Evolutionary conservation across 192 early-diverging fungal genomes (phyloP), one percentile per base, ranked within the genome.

Genomic region (Backusella westeae): DNA sequence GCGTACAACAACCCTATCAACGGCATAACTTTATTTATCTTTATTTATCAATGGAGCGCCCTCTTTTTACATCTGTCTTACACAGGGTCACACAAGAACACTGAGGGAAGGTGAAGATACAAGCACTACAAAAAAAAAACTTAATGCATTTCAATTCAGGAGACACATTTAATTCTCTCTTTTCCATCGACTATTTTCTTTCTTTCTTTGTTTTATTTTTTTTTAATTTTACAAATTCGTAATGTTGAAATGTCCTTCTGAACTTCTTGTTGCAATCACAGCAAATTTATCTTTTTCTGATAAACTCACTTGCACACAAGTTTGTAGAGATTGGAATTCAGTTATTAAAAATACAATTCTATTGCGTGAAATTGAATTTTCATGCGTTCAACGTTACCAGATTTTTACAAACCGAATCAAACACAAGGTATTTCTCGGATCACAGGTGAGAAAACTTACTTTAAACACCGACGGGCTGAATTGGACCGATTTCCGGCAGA

Each of bases 191-290:
- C 6, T 21, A 7, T 56, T 56, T 21, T 56, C 21, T 29, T 63
- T 29, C 9, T 63, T 14, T 63, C 3, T 63, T 63, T 63, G 3
- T 4, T 29, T 63, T 26, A 26, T 3, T 14, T 63, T 14, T 63
- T 29, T 63, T 56, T 6, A 26, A 10, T 63, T 63, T 4, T 29
- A 29, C 26, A 29, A 0, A 29, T 14, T 63, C 3, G 56, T 9
- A 63, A 63, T 63, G 56, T 63, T 63, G 56, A 63, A 63, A 63
- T 63, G 56, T 29, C 56, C 56, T 63, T 26, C 56, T 14, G 56
- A 63, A 63, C 21, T 63, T 63, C 21, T 63, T 63, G 56, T 63
- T 63, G 56, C 23, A 26, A 63, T 63, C 56, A 12, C 56, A 26
- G 10, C 23, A 12, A 10, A 63, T 29, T 63, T 63, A 29, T 12